Conservation (phyloP, 148 eudicot species). For the Dianthus caryophyllus region DNA sequence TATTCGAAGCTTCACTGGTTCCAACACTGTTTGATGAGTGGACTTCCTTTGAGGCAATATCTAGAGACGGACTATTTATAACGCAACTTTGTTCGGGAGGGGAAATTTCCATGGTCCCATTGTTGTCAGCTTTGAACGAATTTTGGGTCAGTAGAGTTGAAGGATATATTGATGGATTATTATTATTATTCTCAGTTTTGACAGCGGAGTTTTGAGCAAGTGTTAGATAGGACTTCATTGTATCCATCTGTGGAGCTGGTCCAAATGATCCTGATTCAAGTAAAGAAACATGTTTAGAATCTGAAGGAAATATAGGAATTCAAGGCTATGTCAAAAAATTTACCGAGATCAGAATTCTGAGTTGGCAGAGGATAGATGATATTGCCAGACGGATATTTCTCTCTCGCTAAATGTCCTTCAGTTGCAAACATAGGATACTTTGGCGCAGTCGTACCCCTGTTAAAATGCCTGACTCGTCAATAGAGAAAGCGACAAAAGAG, state of each 20-base stretch:
- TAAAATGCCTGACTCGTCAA: conserved; percentile 2
- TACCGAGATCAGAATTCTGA: conserved; percentile 32
- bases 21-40: conserved; percentile 54
- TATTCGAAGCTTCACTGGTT: conserved; percentile 59
- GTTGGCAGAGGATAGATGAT: conserved; percentile 26
- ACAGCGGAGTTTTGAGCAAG: conserved; percentile 20
- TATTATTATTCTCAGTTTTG: conserved; percentile 33
- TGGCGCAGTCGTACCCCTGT: conserved; percentile 24
- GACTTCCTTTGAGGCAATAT: conserved; percentile 36
- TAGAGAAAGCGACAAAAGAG: background rate
- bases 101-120: conserved; percentile 35
- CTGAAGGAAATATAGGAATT: background rate
- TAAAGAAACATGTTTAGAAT: conserved; percentile 14
- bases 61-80: conserved; percentile 49
- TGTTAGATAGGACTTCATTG: conserved; percentile 30
- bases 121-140: conserved; percentile 32
- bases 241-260: conserved; percentile 27
- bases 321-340: conserved; percentile 9
- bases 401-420: conserved; percentile 29
- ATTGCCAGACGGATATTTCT: conserved; percentile 32
- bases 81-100: conserved; percentile 44
- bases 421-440: conserved; percentile 29
- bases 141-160: conserved; percentile 35
- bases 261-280: conserved; percentile 37
- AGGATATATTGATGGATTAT: conserved; percentile 28